Base-by-base conservation (phyloP, 2,329 filamentous ascomycete genomes). In the Penicillium sp. region DNA sequence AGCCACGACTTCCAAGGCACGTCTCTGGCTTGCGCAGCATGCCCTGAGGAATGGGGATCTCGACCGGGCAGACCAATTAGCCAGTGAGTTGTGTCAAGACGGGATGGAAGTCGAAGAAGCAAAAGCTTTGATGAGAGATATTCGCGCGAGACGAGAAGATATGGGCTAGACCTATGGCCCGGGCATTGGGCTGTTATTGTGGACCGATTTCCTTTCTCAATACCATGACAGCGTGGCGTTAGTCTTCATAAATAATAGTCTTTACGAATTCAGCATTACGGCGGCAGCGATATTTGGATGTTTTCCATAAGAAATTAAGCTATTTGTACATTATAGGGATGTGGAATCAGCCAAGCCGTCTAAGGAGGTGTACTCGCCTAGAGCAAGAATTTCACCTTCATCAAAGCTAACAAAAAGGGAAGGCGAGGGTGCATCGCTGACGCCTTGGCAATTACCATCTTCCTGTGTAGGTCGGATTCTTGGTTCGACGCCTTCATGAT, bases 61-160 rank as follows among this genome's bases (percentile, higher is more conserved):
- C 70, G 82, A 84, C 35, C 86, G 90, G 22, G 92, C 92, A 4
- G 90, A 91, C 78, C 87, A 92, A 65, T 81, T 98, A 45, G 93
- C 93, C 0, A 92, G 89, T 64, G 95, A 99, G 78, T 82, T 99
- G 50, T 97, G 93, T 75, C 92, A 97, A 78, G 95, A 99, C 77
- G 95, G 95, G 0, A 89, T 96, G 28, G 95, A 98, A 78, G 92
- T 98, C 2, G 95, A 99, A 75, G 95, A 99, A 78, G 95, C 95
- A 30, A 98, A 98, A 80, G 92, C 93, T 3, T 81, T 98, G 69
- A 91, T 97, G 64, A 86, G 92, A 64, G 94, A 98, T 76, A 89
- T 96, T 13, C 85, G 93, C 68, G 90, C 90, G 4, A 86, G 91
- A 67, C 85, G 93, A 77, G 90, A 92, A 33, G 75, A 57, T 56